These are phyloP conservation scores for Dipteronia dyeriana DNA, from an alignment of 345 rosid genomes.

Conservation along the genomic window DNA sequence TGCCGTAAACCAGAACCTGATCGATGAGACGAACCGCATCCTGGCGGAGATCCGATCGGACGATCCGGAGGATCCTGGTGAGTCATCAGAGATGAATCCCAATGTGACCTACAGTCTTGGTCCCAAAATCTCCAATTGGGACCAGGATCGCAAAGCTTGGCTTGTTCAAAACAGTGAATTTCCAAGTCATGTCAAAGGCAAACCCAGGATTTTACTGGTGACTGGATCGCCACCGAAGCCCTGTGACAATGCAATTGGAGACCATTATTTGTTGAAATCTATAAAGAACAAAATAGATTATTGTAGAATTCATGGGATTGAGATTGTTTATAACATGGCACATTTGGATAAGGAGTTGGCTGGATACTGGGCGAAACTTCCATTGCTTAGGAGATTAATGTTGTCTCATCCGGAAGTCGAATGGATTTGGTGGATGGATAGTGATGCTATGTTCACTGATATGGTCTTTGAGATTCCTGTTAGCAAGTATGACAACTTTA, in stretches of 20 bases:
- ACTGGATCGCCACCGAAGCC: conserved; percentile 94
- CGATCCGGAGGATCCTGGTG: conserved; percentile 54
- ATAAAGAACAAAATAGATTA: conserved; percentile 94
- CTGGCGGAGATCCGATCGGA: conserved; percentile 91
- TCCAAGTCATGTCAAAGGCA: conserved; percentile 62
- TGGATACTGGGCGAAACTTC: conserved; percentile 95
- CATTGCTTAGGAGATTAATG: conserved; percentile 86
- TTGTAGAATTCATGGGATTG: conserved; percentile 95
- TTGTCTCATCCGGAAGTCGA: conserved; percentile 89
- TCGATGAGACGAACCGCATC: conserved; percentile 84
- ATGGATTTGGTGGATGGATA: conserved; percentile 99
- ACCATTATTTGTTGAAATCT: conserved; percentile 80
- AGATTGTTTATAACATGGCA: conserved; percentile 96
- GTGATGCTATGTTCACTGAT: conserved; percentile 95
- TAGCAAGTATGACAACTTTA: conserved; percentile 57
- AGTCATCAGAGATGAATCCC: conserved; percentile 48
- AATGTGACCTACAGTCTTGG: conserved; percentile 76
- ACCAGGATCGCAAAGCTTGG: conserved; percentile 66
- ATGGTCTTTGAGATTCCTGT: conserved; percentile 86
- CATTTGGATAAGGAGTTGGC: conserved; percentile 90
- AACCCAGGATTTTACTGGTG: conserved; percentile 69
- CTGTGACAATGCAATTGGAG: conserved; percentile 91
- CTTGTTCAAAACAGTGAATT: conserved; percentile 63
- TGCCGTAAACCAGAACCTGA: conserved; percentile 68
- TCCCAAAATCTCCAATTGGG: conserved; percentile 71